Evolutionary conservation across 2,329 filamentous ascomycete genomes (phyloP).

Genomic region (Venturia carpophila): DNA sequence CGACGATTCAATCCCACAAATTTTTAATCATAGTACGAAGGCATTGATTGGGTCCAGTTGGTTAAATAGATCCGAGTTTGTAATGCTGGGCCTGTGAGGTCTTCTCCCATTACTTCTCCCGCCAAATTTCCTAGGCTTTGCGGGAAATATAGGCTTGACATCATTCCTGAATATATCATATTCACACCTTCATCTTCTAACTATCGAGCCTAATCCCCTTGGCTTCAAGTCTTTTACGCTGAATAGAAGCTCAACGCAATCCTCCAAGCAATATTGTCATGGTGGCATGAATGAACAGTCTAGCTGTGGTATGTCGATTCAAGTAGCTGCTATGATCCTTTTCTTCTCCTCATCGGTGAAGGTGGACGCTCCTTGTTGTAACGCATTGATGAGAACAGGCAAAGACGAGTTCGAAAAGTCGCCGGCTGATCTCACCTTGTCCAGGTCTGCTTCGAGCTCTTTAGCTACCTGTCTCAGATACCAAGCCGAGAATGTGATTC

Average conservation of each 20-base stretch:
- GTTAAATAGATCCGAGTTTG: not conserved
- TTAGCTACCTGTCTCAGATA: constrained; percentile 17
- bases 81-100: too few species aligned
- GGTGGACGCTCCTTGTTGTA: constrained; percentile 15
- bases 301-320: not conserved
- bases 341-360: constrained; percentile 15
- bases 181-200: not conserved
- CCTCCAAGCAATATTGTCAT: not conserved
- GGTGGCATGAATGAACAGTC: not conserved
- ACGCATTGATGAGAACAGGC: constrained; percentile 16
- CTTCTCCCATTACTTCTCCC: not conserved
- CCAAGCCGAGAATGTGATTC: constrained; percentile 13
- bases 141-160: not conserved
- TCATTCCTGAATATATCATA: not conserved
- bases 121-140: not conserved
- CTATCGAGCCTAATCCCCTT: not conserved
- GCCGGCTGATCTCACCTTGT: constrained; percentile 17
- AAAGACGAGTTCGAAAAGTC: constrained; percentile 19
- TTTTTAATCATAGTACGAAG: not conserved
- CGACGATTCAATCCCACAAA: not conserved
- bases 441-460: constrained; percentile 18
- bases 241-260: not conserved
- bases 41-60: not conserved
- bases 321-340: constrained; percentile 14
- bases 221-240: not conserved